A percentile compares a stretch with the other conserved stretches of the same genome.
Conservation (phyloP, 1,284 basidiomycete genomes). For the Pyrrhoderma noxium region DNA sequence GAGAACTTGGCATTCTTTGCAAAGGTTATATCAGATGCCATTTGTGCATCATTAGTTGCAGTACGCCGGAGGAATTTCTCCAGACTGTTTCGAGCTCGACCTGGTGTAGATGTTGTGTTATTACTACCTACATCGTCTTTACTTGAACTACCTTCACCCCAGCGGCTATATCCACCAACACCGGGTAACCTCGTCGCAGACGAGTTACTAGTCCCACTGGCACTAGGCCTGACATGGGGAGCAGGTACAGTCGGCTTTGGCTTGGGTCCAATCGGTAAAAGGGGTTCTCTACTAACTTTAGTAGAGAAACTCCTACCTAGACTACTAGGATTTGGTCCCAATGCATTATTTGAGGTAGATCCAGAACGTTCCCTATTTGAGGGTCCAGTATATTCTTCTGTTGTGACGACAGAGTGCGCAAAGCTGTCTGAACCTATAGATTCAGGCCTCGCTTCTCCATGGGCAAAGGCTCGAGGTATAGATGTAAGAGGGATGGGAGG, state of each 20-base stretch:
- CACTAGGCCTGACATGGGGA: background rate
- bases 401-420: slow-evolving; percentile 15
- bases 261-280: slow-evolving; percentile 41
- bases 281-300: slow-evolving; percentile 61
- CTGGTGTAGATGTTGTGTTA: background rate
- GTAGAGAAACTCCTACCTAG: slow-evolving; percentile 14
- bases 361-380: background rate
- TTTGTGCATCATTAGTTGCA: slow-evolving; percentile 14
- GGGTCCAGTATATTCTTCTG: slow-evolving; percentile 3
- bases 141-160: slow-evolving; percentile 8
- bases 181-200: slow-evolving; percentile 15
- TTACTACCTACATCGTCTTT: slow-evolving; percentile 4
- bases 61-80: slow-evolving; percentile 17
- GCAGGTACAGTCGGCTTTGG: slow-evolving; percentile 5
- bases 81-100: slow-evolving; percentile 16
- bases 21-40: slow-evolving; percentile 4
- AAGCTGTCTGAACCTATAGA: slow-evolving; percentile 16
- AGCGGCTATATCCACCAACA: slow-evolving; percentile 5
- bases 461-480: slow-evolving; percentile 20
- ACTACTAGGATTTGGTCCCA: background rate
- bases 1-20: slow-evolving; percentile 1
- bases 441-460: slow-evolving; percentile 9
- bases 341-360: background rate
- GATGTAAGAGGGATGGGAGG: slow-evolving; percentile 19
- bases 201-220: background rate